Percentiles rank a stretch among this genome's conserved stretches.
phyloP scores from a whole-genome alignment of 176 grass and related monocot genomes.

The Zoysia pacifica region DNA sequence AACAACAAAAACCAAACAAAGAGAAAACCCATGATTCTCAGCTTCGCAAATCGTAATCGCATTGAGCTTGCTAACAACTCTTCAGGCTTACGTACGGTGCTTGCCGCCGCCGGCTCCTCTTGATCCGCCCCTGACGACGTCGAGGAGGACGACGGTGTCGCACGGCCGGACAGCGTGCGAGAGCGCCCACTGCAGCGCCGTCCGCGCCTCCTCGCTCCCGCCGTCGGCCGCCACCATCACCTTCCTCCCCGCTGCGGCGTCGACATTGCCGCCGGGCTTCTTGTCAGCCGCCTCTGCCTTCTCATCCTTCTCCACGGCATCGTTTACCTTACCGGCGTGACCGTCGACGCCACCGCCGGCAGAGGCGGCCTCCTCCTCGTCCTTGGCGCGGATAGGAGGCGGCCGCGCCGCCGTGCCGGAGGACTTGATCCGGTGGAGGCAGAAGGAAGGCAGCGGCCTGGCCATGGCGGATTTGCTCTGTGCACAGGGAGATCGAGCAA shows the following conservation, averaged over 20 bases:
- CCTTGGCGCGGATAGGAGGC: slow-evolving; percentile 39
- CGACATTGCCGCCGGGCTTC: background rate
- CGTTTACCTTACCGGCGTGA: background rate
- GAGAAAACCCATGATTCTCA: background rate
- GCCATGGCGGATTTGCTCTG: slow-evolving; percentile 23
- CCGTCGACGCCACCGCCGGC: background rate
- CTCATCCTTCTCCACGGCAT: background rate
- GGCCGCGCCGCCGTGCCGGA: background rate
- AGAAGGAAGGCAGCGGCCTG: slow-evolving; percentile 54
- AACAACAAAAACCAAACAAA: background rate
- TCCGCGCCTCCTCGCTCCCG: slow-evolving; percentile 53
- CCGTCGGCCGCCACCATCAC: slow-evolving; percentile 67
- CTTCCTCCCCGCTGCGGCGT: slow-evolving; percentile 38
- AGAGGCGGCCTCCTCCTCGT: background rate
- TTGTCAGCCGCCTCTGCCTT: background rate
- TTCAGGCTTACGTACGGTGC: slow-evolving; percentile 34
- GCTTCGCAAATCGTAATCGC: background rate
- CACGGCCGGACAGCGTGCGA: slow-evolving; percentile 61
- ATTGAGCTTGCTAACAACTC: background rate
- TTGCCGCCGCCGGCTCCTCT: slow-evolving; percentile 16
- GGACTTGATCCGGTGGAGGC: slow-evolving; percentile 56
- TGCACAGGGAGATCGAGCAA: background rate
- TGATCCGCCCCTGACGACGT: slow-evolving; percentile 35
- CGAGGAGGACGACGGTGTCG: slow-evolving; percentile 71
- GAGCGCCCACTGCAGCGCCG: slow-evolving; percentile 75